Evolutionary conservation across 768 basidiomycete genomes (phyloP).

Genomic region (Asterophora parasitica): DNA sequence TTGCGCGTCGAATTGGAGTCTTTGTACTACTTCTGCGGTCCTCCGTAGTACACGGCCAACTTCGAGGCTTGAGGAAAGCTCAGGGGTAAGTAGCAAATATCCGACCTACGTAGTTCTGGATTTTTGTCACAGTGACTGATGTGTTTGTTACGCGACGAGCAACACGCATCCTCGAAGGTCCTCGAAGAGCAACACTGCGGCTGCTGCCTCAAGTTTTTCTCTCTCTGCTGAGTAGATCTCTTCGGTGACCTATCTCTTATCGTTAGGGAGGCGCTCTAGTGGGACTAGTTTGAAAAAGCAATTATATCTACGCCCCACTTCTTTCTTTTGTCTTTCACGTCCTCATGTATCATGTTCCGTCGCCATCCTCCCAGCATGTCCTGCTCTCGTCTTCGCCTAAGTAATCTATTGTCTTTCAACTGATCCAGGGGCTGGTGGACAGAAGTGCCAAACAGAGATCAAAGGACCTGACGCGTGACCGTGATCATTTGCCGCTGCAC

Average conservation of each 20-base stretch:
- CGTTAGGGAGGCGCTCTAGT: background rate
- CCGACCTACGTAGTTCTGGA: too few species aligned
- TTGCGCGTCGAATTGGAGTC: background rate
- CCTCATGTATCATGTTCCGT: constrained; percentile 15
- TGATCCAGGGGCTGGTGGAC: background rate
- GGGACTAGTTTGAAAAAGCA: constrained; percentile 4
- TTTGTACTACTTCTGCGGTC: background rate
- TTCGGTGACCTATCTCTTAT: background rate
- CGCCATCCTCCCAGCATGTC: constrained; percentile 3
- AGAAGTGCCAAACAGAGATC: constrained; percentile 22
- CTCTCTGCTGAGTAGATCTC: too few species aligned
- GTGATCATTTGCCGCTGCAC: constrained; percentile 13
- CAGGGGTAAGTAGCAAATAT: too few species aligned
- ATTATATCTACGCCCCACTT: background rate
- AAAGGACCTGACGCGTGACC: constrained; percentile 17
- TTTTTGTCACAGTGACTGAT: too few species aligned
- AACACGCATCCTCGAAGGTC: background rate
- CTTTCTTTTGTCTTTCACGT: constrained; percentile 17
- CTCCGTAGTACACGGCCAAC: too few species aligned
- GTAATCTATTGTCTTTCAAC: constrained; percentile 8
- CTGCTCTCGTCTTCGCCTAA: constrained; percentile 12
- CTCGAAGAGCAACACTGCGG: background rate
- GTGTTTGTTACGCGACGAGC: too few species aligned
- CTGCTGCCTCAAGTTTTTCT: too few species aligned
- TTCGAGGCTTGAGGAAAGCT: too few species aligned